Conservation (phyloP, 176 grass and related monocot genomes). For the Zea luxurians region DNA sequence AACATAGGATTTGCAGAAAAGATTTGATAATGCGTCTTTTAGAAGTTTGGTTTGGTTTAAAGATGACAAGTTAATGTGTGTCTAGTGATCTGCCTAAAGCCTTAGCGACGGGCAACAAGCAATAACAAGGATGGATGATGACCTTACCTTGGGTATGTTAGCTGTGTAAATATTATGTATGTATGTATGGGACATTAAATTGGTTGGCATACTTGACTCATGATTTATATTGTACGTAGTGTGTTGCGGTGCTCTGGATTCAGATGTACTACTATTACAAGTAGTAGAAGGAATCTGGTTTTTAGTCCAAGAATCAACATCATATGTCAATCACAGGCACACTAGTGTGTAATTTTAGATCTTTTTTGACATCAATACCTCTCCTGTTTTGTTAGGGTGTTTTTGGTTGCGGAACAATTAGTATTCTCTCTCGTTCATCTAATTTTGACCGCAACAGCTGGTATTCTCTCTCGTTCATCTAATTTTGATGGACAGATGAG, state of each 20-base stretch:
- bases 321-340: too few species aligned
- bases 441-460: too few species aligned
- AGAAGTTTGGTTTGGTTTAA: constrained; percentile 1
- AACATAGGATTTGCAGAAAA: constrained; percentile 41
- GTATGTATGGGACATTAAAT: not conserved
- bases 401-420: too few species aligned
- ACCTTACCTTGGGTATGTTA: constrained; percentile 33
- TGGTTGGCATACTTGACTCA: not conserved
- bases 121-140: constrained; percentile 30
- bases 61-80: constrained; percentile 14
- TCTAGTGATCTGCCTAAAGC: constrained; percentile 35
- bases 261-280: too few species aligned
- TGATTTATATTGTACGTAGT: not conserved
- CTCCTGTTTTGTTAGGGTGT: too few species aligned
- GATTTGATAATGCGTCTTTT: constrained; percentile 30
- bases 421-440: too few species aligned
- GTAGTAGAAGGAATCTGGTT: too few species aligned
- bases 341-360: too few species aligned
- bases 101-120: constrained; percentile 8
- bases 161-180: constrained; percentile 40
- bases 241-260: not conserved
- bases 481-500: too few species aligned
- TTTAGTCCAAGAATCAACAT: too few species aligned
- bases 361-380: too few species aligned
- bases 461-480: too few species aligned